These are phyloP conservation scores for Stylonectria norvegica DNA, from an alignment of 2,329 filamentous ascomycete genomes.

Conservation along the genomic window DNA sequence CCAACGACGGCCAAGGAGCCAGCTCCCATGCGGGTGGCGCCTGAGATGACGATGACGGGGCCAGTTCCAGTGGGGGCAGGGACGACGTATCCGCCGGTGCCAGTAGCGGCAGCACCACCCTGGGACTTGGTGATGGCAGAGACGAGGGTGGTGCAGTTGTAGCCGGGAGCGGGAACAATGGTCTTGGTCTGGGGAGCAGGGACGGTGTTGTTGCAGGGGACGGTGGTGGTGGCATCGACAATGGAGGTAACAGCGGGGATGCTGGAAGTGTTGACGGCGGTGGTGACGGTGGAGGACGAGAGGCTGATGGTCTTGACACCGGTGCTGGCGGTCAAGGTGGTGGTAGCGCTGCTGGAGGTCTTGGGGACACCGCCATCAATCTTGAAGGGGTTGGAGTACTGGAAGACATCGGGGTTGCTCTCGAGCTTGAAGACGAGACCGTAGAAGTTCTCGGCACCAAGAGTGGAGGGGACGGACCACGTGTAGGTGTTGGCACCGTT, in stretches of 20 bases:
- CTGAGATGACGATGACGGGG: constrained; percentile 19
- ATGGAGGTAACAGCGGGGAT: constrained; percentile 24
- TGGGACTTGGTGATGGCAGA: constrained; percentile 22
- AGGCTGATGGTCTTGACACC: constrained; percentile 32
- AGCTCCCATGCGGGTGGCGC: constrained; percentile 32
- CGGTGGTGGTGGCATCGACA: constrained; percentile 17
- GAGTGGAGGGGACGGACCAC: constrained; percentile 48
- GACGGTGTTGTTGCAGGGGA: constrained; percentile 20
- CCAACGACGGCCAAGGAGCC: constrained; percentile 38
- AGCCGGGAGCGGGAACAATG: constrained; percentile 7
- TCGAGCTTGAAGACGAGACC: constrained; percentile 55
- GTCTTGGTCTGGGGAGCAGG: constrained; percentile 15
- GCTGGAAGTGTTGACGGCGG: constrained; percentile 19
- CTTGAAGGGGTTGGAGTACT: constrained; percentile 62
- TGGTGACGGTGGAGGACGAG: constrained; percentile 14
- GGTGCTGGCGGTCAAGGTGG: constrained; percentile 28
- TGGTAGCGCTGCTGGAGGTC: constrained; percentile 22
- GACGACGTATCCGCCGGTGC: constrained; percentile 17
- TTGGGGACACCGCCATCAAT: constrained; percentile 34
- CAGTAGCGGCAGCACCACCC: constrained; percentile 25
- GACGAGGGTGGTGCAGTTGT: constrained; percentile 1
- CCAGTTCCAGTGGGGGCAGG: constrained; percentile 5
- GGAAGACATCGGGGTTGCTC: constrained; percentile 47
- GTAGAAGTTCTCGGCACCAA: constrained; percentile 49
- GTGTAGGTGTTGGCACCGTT: constrained; percentile 43